phyloP scores from a whole-genome alignment of 768 basidiomycete genomes.

The Termitomyces sp. region DNA sequence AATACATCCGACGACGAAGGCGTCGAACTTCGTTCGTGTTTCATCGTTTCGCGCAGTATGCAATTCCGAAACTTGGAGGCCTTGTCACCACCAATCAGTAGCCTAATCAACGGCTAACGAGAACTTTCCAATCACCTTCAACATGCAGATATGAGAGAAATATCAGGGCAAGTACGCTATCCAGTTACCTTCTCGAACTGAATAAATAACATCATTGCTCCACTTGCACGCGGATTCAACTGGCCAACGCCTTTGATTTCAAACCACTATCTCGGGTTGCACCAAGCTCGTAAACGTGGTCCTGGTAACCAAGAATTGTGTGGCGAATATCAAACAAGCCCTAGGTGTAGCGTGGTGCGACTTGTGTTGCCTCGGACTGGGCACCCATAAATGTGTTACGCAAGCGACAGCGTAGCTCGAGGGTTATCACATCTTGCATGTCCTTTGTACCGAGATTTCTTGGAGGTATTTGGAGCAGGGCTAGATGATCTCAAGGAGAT shows the following conservation, averaged over 20 bases:
- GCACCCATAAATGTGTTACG: neutral
- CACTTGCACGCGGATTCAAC: neutral
- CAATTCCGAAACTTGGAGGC: neutral
- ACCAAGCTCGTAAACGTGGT: neutral
- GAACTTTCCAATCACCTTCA: neutral
- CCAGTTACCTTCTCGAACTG: neutral
- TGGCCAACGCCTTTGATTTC: too few species aligned
- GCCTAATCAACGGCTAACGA: neutral
- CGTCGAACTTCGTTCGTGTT: neutral
- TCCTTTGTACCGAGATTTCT: neutral
- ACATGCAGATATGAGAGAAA: too few species aligned
- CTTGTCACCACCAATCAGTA: neutral
- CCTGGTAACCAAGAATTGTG: neutral
- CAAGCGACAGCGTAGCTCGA: neutral
- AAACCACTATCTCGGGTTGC: neutral
- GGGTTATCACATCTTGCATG: neutral
- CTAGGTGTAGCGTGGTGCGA: neutral
- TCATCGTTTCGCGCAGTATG: too few species aligned
- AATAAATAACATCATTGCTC: neutral
- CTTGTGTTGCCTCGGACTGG: neutral
- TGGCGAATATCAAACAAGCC: neutral
- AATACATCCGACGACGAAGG: neutral
- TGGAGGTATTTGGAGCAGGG: neutral
- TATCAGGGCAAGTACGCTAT: neutral
- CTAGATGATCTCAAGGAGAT: neutral